A percentile compares a stretch with the other conserved stretches of the same genome.
Evolutionary conservation across 129 eudicot species (phyloP).

Genomic region (Chrysanthemum makinoi): DNA sequence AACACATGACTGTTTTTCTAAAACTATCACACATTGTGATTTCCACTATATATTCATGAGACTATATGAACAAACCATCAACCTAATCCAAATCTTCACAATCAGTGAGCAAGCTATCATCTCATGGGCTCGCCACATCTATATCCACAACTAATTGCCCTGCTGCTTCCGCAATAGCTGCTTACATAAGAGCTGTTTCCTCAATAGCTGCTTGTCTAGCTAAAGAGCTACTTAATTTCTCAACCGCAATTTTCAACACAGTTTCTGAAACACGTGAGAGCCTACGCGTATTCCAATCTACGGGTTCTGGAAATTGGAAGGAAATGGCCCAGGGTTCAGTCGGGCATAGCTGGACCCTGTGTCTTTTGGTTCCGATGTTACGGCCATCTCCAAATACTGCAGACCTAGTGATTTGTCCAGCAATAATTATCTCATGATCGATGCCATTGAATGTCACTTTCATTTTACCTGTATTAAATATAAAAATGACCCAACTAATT

Average conservation of each 20-base stretch:
- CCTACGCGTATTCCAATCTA: slow-evolving; percentile 4
- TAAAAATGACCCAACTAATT: neutral
- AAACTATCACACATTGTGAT: neutral
- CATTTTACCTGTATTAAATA: slow-evolving; percentile 12
- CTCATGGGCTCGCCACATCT: no score
- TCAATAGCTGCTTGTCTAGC: neutral
- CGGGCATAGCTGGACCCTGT: slow-evolving; percentile 14
- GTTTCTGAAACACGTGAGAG: neutral
- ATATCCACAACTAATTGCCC: neutral
- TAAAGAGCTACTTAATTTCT: neutral
- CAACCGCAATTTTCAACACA: slow-evolving; percentile 10
- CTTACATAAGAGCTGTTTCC: no score
- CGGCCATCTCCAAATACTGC: neutral
- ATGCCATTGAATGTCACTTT: neutral
- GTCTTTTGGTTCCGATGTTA: neutral
- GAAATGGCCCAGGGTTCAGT: slow-evolving; percentile 24
- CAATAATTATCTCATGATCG: neutral
- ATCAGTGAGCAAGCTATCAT: neutral
- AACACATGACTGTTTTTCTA: no score
- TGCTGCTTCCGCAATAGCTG: no score
- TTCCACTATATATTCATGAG: neutral
- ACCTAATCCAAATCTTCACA: neutral
- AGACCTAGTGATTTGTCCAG: slow-evolving; percentile 10
- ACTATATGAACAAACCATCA: neutral
- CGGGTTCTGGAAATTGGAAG: slow-evolving; percentile 22